phyloP scores from a whole-genome alignment of 768 basidiomycete species.

The Hypholoma sublateritium region DNA sequence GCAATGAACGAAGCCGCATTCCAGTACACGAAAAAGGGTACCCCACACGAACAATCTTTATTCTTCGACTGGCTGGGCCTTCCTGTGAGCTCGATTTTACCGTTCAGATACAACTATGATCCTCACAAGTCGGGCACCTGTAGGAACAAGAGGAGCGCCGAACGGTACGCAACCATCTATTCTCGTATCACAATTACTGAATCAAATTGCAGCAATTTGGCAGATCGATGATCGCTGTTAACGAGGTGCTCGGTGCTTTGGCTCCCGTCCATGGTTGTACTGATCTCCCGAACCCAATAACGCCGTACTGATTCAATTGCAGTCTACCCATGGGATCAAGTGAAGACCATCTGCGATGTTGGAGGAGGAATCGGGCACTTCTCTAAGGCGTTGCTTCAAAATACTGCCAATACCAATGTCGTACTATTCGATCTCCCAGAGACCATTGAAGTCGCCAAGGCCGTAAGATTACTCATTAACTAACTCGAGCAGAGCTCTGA shows the following conservation, averaged over 20 bases:
- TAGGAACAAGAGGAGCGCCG: slow-evolving; percentile 6
- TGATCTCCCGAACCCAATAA: neutral
- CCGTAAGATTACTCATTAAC: neutral
- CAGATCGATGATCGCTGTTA: slow-evolving; percentile 6
- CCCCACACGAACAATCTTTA: neutral
- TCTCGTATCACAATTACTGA: neutral
- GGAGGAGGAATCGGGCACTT: slow-evolving; percentile 13
- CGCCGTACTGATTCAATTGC: neutral
- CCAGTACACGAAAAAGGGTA: slow-evolving; percentile 4
- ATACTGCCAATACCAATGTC: slow-evolving; percentile 1
- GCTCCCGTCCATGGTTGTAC: slow-evolving; percentile 2
- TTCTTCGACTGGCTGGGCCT: slow-evolving; percentile 6
- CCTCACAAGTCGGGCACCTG: neutral
- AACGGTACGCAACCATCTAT: neutral
- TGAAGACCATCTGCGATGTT: slow-evolving; percentile 12
- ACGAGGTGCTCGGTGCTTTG: neutral
- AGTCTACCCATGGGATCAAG: slow-evolving; percentile 10
- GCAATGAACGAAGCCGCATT: slow-evolving; percentile 5
- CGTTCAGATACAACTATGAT: neutral
- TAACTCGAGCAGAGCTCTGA: neutral
- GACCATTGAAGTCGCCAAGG: slow-evolving; percentile 8
- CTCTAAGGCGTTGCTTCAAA: slow-evolving; percentile 4
- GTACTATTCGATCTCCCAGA: slow-evolving; percentile 10
- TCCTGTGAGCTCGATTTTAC: neutral
- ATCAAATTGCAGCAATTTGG: neutral